Conservation (phyloP, 495 filamentous ascomycete genomes). For the Cercophora samala region DNA sequence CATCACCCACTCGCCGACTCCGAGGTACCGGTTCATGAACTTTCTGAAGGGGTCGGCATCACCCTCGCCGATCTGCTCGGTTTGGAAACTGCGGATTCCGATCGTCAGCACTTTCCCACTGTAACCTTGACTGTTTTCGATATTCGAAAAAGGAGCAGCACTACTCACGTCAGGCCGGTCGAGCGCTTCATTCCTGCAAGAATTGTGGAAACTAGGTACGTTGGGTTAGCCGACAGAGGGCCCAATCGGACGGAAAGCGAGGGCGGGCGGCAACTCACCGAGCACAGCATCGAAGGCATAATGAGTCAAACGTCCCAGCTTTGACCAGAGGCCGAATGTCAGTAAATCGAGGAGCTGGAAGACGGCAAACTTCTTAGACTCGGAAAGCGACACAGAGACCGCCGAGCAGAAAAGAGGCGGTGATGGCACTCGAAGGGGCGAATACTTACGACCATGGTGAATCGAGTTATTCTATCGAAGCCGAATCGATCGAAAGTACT, state of each 20-base stretch:
- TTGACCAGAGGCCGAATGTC: constrained; percentile 57
- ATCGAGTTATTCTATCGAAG: not conserved
- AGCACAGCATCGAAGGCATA: constrained; percentile 96
- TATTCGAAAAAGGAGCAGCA: not conserved
- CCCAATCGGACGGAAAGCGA: constrained; percentile 3
- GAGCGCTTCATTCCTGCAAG: constrained; percentile 95
- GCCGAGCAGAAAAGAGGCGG: constrained; percentile 7
- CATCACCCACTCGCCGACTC: constrained; percentile 96
- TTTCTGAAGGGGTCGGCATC: constrained; percentile 81
- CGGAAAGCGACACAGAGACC: constrained; percentile 22
- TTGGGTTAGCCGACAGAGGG: constrained; percentile 25
- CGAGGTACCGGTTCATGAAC: constrained; percentile 93
- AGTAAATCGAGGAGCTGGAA: constrained; percentile 59
- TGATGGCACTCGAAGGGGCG: not conserved
- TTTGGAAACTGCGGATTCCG: constrained; percentile 77
- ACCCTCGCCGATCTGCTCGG: constrained; percentile 74
- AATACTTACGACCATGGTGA: constrained; percentile 6
- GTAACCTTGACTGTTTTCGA: not conserved
- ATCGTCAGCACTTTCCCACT: constrained; percentile 24
- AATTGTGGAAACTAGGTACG: constrained; percentile 76
- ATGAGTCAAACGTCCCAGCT: constrained; percentile 90
- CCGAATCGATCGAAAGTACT: too few relatives aligned
- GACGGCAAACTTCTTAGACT: constrained; percentile 31
- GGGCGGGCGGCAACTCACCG: constrained; percentile 51
- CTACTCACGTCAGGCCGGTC: constrained; percentile 91